Evolutionary conservation across 805 yeast species (phyloP).

Genomic region (Barnettozyma pratensis): DNA sequence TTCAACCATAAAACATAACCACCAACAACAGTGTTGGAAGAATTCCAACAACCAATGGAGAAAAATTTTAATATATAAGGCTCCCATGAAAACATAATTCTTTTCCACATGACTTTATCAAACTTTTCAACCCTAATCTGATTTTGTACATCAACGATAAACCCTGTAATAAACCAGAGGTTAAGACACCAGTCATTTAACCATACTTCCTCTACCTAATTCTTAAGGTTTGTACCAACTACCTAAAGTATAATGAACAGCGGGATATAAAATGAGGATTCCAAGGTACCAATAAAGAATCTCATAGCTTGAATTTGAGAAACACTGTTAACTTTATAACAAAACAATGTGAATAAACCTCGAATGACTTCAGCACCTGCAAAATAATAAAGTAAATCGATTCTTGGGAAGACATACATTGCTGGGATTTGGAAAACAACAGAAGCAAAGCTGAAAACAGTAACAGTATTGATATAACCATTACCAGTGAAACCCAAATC

Average conservation of each 20-base stretch:
- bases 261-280: constrained; percentile 64
- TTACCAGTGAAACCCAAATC: constrained; percentile 56
- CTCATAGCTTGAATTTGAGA: constrained; percentile 56
- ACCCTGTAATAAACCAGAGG: constrained; percentile 55
- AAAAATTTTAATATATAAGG: constrained; percentile 47
- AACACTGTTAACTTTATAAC: constrained; percentile 50
- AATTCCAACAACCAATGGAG: constrained; percentile 54
- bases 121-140: constrained; percentile 35
- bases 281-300: constrained; percentile 64
- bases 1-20: constrained; percentile 41
- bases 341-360: constrained; percentile 27
- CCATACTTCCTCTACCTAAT: constrained; percentile 38
- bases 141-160: constrained; percentile 57
- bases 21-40: constrained; percentile 45
- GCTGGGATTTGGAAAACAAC: constrained; percentile 64
- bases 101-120: constrained; percentile 46
- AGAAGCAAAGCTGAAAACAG: constrained; percentile 55
- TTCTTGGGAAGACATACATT: constrained; percentile 50
- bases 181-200: constrained; percentile 55
- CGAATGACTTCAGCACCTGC: constrained; percentile 46
- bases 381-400: constrained; percentile 31
- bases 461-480: constrained; percentile 57
- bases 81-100: constrained; percentile 52
- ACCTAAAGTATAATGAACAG: constrained; percentile 54
- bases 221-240: constrained; percentile 40